Evolutionary conservation across 768 basidiomycete species (phyloP), one percentile per base, ranked within the genome.

Genomic region (Piloderma croceum): DNA sequence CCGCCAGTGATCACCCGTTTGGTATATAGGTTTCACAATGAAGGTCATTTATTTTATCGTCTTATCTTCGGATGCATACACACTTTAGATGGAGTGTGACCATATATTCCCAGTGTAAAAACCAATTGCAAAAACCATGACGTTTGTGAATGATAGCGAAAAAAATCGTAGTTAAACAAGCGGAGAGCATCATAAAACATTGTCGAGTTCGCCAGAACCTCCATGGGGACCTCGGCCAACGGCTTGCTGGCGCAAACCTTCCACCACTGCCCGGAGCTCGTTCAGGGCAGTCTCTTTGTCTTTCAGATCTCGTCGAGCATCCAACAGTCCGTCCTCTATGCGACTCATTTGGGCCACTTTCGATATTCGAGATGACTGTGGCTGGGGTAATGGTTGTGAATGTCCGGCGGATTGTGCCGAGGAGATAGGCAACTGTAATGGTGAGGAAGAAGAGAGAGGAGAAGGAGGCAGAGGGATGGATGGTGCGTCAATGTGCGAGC

Each of bases 381-480:
- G 9, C 27, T 9, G 27, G 27, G 15, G 10, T 29, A 15, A 29
- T 15, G 27, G 9, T 29, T 9, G 15, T 15, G 15, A 15, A 9
- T 15, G 27, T 29, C 27, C 15, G 10, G 27, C 9, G 27, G 27
- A 29, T 29, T 9, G 10, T 15, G 27, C 10, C 10, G 27, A 29
- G 9, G 27, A 15, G 27, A 15, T 33, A 31, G 46, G 22, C 15
- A 24, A 39, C 12, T 35, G 34, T 15, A 39, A 36, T 1, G 19
- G 34, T 35, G 22, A 35, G 29, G 38, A 44, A 20, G 32, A 34
- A 6, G 38, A 39, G n/a, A 25, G 32, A 3, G 50, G 48, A 18
- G 52, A 52, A n/a, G 31, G 34, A 3, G 40, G 48, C 3, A 47
- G 36, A 4, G 50, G 46, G 20, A 48, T 43, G 2, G 43, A 44